Evolutionary conservation across 768 basidiomycete species (phyloP), one percentile per base, ranked within the genome.

Genomic region (Clitopilus hobsonii): DNA sequence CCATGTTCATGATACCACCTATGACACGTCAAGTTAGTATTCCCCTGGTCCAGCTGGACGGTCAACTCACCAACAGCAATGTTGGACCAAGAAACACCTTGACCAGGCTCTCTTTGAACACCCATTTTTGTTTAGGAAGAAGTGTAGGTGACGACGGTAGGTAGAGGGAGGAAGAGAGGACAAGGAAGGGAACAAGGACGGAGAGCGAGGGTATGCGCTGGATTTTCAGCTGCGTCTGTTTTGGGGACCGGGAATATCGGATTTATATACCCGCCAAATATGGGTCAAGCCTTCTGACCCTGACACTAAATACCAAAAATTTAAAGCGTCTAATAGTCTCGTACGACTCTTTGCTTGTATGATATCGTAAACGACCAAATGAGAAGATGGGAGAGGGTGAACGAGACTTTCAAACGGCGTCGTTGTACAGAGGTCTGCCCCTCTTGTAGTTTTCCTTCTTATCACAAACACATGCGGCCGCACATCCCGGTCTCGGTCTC

Each of bases 1-100:
- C 94, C 91, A 99, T 91, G 80, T 98, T 98, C 96, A 98, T 98
- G 67, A 97, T 93, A 57, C 77, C 95, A 74, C 95, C 94, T 94
- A 60, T 55, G 47, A 54, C 62, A 22, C 62, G 58, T 61, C 64
- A 26, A 68, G 50, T 52, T 54, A 16, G 47, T n/a, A n/a, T n/a
- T n/a, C 49, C 22, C 26, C 29, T 51, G 48, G 22, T 16, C 22
- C 56, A 54, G 57, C 58, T 38, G 38, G 20, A 60, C 53, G 26
- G 20, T 23, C 57, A 52, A 71, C 90, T 63, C 67, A 93, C 92
- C 92, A 69, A 96, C 88, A 60, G 91, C 93, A 74, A 95, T 94
- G 75, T 94, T 95, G 63, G 90, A 91, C 91, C 91, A 95, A 76
- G 80, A 93, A 61, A 93, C 76, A 66, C 91, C 91, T 73, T 93